Percentiles rank a stretch among this genome's conserved stretches.
These are phyloP conservation scores for Xylaria sp. DNA, from an alignment of 2,329 filamentous ascomycete genomes.

Conservation along the genomic window DNA sequence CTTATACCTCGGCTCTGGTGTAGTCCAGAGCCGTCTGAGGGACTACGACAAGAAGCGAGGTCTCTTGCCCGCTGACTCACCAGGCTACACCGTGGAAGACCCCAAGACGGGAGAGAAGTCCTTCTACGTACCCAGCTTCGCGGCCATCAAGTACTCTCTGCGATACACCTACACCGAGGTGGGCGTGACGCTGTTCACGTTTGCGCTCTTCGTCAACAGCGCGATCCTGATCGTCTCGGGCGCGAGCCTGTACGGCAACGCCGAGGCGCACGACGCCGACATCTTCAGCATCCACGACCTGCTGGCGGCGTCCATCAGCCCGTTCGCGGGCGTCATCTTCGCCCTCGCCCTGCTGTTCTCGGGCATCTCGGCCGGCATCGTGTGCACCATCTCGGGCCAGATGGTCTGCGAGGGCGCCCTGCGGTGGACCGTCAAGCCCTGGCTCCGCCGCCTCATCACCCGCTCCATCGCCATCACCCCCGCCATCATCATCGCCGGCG, in stretches of 20 bases:
- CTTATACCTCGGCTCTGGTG: conserved; percentile 74
- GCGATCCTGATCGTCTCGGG: conserved; percentile 85
- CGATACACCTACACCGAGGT: conserved; percentile 79
- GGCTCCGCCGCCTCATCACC: conserved; percentile 81
- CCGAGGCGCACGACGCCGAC: conserved; percentile 73
- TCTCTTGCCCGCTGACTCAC: conserved; percentile 53
- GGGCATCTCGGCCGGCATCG: conserved; percentile 82
- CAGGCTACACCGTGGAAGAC: conserved; percentile 40
- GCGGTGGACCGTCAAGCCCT: conserved; percentile 77
- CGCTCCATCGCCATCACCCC: conserved; percentile 83
- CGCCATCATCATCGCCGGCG: conserved; percentile 83
- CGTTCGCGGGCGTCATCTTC: conserved; percentile 84
- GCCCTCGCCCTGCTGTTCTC: conserved; percentile 83
- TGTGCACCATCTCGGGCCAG: conserved; percentile 89
- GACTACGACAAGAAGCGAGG: conserved; percentile 71
- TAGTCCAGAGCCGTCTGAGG: conserved; percentile 72
- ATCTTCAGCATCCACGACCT: conserved; percentile 85
- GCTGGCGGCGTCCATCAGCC: conserved; percentile 73
- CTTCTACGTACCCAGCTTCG: conserved; percentile 75
- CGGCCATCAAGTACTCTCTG: conserved; percentile 78
- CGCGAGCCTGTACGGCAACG: conserved; percentile 73
- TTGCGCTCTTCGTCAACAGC: conserved; percentile 86
- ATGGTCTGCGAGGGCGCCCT: conserved; percentile 89
- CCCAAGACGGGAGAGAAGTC: conserved; percentile 53
- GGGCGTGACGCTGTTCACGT: conserved; percentile 78